phyloP scores from a whole-genome alignment of 2,329 filamentous ascomycete genomes.

The Pyrenophora seminiperda region DNA sequence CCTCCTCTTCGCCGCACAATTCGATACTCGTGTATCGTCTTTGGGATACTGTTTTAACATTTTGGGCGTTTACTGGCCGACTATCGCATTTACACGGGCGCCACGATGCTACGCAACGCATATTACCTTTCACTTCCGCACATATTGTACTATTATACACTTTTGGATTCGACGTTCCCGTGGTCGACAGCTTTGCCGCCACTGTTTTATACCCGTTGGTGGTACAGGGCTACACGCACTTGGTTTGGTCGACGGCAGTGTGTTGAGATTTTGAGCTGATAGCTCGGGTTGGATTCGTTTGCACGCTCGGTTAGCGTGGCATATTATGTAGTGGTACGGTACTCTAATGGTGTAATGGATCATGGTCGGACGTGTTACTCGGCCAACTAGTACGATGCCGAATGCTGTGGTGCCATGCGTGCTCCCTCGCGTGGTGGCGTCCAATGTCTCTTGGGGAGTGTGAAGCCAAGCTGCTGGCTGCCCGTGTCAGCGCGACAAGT shows the following conservation, averaged over 20 bases:
- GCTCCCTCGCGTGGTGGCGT: too few species aligned
- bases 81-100: constrained; percentile 24
- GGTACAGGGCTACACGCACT: constrained; percentile 5
- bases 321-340: constrained; percentile 18
- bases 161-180: not conserved
- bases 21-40: constrained; percentile 9
- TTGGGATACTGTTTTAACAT: constrained; percentile 11
- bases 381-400: not conserved
- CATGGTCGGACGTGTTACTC: constrained; percentile 16
- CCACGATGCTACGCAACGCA: constrained; percentile 29
- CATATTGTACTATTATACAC: constrained; percentile 19
- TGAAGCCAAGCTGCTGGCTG: too few species aligned
- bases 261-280: constrained; percentile 6
- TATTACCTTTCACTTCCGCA: constrained; percentile 18
- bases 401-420: too few species aligned
- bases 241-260: not conserved
- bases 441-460: constrained; percentile 4
- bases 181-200: constrained; percentile 1
- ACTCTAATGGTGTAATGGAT: constrained; percentile 39
- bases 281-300: constrained; percentile 21
- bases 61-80: constrained; percentile 15
- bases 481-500: too few species aligned
- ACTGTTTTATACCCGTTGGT: constrained; percentile 11
- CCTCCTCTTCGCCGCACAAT: constrained; percentile 15
- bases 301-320: constrained; percentile 13